phyloP scores from a whole-genome alignment of 768 basidiomycete species.

The Mycena filopes region DNA sequence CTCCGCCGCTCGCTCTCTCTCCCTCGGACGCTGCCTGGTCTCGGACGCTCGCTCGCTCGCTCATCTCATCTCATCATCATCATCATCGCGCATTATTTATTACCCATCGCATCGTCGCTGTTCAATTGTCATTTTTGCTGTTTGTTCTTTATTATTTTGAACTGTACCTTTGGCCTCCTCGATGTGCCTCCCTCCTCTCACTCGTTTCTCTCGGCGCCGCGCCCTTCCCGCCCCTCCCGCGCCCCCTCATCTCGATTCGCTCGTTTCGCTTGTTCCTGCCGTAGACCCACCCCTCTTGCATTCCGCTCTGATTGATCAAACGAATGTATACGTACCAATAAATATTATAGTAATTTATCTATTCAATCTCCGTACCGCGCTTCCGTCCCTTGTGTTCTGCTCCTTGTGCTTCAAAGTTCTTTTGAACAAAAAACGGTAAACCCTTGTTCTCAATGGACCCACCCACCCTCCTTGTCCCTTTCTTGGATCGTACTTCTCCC shows the following conservation, averaged over 20 bases:
- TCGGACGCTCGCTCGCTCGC: neutral
- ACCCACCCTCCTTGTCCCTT: neutral
- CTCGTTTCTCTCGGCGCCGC: neutral
- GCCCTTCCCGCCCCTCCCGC: no score
- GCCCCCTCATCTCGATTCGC: no score
- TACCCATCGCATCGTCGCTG: slow-evolving; percentile 25
- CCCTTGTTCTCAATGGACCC: no score
- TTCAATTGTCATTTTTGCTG: slow-evolving; percentile 29
- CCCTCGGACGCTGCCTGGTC: neutral
- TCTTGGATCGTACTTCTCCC: neutral
- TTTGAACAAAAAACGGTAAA: neutral
- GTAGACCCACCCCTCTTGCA: slow-evolving; percentile 26
- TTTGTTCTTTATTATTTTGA: slow-evolving; percentile 25
- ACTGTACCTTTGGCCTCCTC: slow-evolving; percentile 6
- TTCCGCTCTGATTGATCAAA: slow-evolving; percentile 23
- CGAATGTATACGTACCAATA: slow-evolving; percentile 21
- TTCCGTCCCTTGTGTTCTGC: no score
- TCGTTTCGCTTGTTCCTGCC: slow-evolving; percentile 18
- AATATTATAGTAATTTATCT: slow-evolving; percentile 30
- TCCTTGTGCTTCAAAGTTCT: no score
- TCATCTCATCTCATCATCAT: slow-evolving; percentile 8
- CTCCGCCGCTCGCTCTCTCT: slow-evolving; percentile 4
- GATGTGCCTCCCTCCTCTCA: neutral
- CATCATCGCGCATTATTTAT: slow-evolving; percentile 25
- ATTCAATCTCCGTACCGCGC: no score